These are phyloP conservation scores for Paraphaeosphaeria sporulosa DNA, from an alignment of 2,329 filamentous ascomycete species.

Conservation along the genomic window DNA sequence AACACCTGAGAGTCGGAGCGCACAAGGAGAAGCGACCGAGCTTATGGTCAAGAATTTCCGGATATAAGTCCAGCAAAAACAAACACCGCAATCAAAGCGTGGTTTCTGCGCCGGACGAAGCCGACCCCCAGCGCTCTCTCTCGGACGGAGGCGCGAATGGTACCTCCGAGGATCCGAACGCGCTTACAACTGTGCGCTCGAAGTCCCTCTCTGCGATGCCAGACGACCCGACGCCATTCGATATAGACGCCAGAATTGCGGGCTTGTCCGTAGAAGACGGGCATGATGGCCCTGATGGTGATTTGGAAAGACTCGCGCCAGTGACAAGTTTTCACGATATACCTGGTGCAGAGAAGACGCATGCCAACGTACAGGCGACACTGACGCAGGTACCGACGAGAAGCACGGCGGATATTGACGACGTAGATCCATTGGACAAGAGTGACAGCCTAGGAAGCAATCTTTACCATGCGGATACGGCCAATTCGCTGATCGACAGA, in stretches of 20 bases:
- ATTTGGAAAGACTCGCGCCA: background rate
- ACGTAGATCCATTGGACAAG: slow-evolving; percentile 8
- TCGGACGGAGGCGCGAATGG: slow-evolving; percentile 24
- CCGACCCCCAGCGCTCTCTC: slow-evolving; percentile 37
- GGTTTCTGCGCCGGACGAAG: slow-evolving; percentile 20
- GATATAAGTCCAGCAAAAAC: slow-evolving; percentile 33
- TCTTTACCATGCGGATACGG: slow-evolving; percentile 38
- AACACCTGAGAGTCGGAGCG: slow-evolving; percentile 21
- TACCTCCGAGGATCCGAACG: slow-evolving; percentile 24
- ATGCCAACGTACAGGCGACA: slow-evolving; percentile 14
- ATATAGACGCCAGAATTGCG: slow-evolving; percentile 36
- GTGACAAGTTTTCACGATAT: slow-evolving; percentile 3
- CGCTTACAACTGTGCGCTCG: slow-evolving; percentile 39
- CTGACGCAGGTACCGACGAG: slow-evolving; percentile 12
- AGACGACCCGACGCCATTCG: slow-evolving; percentile 28
- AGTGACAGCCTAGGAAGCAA: slow-evolving; percentile 15
- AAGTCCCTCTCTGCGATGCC: slow-evolving; percentile 45
- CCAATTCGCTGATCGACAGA: slow-evolving; percentile 48
- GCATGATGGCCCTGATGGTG: background rate
- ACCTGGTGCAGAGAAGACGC: slow-evolving; percentile 1
- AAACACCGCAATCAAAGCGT: slow-evolving; percentile 34
- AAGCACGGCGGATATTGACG: slow-evolving; percentile 14
- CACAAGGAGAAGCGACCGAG: slow-evolving; percentile 40
- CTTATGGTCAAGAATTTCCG: slow-evolving; percentile 40
- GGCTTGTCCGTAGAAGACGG: slow-evolving; percentile 21